phyloP scores from a whole-genome alignment of 495 filamentous ascomycete species.

The Neurospora sp. region DNA sequence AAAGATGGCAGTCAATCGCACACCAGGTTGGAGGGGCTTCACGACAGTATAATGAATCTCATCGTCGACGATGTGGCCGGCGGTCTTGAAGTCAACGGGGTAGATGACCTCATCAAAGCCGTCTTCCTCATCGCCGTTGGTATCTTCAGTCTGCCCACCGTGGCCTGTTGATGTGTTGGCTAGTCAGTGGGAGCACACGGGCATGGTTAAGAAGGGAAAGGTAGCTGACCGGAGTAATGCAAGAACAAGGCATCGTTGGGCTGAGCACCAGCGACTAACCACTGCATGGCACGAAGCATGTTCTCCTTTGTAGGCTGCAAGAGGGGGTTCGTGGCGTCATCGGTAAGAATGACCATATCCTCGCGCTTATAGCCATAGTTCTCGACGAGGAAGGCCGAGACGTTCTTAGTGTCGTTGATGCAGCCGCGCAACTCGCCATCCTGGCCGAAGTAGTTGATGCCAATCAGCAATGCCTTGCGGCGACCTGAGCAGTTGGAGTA shows the following conservation, averaged over 20 bases:
- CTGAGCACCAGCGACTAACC: conserved; percentile 36
- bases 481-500: conserved; percentile 82
- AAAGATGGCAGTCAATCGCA: conserved; percentile 92
- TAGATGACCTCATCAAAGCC: conserved; percentile 97
- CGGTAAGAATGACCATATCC: conserved; percentile 43
- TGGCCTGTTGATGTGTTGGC: conserved; percentile 22
- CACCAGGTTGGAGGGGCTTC: conserved; percentile 66
- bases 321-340: conserved; percentile 34
- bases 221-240: conserved; percentile 53
- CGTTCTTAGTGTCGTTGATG: conserved; percentile 92
- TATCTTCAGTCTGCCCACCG: conserved; percentile 37
- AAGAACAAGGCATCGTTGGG: conserved; percentile 42
- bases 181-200: background rate
- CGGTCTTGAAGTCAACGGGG: conserved; percentile 81
- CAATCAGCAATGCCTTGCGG: conserved; percentile 81
- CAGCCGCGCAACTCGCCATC: conserved; percentile 77
- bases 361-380: conserved; percentile 53
- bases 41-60: conserved; percentile 92
- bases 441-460: conserved; percentile 91
- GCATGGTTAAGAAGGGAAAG: background rate
- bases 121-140: conserved; percentile 73
- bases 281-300: conserved; percentile 39
- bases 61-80: conserved; percentile 92
- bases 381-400: conserved; percentile 73
- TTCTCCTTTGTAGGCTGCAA: conserved; percentile 38